phyloP scores from a whole-genome alignment of 441 rosid genomes.

The Iberis amara region DNA sequence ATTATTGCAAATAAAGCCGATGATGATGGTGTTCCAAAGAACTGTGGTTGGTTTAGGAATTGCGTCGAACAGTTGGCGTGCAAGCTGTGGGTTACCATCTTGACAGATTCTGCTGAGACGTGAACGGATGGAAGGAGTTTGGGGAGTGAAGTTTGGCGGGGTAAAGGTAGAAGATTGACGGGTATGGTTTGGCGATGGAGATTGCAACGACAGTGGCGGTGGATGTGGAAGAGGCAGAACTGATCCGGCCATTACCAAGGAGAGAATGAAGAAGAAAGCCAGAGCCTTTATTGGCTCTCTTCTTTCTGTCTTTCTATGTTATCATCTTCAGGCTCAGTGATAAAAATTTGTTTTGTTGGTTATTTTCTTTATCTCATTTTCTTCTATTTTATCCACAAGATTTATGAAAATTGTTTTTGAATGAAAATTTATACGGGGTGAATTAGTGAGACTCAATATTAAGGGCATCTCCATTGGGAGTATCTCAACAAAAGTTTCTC shows the following conservation, averaged over 20 bases:
- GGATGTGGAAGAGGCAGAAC: slow-evolving; percentile 44
- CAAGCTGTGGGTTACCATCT: slow-evolving; percentile 66
- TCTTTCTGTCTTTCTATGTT: slow-evolving; percentile 7
- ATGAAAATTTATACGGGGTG: no score
- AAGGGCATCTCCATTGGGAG: no score
- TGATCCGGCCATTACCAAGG: slow-evolving; percentile 36
- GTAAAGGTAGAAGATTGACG: slow-evolving; percentile 26
- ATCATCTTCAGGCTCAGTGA: slow-evolving; percentile 23
- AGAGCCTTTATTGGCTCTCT: slow-evolving; percentile 18
- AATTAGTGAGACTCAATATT: no score
- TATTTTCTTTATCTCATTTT: not conserved
- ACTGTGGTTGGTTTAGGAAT: slow-evolving; percentile 68
- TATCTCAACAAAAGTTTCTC: no score
- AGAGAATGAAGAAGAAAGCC: slow-evolving; percentile 17
- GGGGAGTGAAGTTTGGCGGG: slow-evolving; percentile 40
- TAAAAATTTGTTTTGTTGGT: slow-evolving; percentile 22
- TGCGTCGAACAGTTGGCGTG: slow-evolving; percentile 77
- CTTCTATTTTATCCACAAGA: not conserved
- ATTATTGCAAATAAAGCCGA: slow-evolving; percentile 69
- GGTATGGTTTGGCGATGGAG: slow-evolving; percentile 23
- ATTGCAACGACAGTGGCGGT: slow-evolving; percentile 30
- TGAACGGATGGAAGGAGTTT: slow-evolving; percentile 64
- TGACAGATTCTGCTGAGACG: slow-evolving; percentile 69
- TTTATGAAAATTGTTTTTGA: not conserved
- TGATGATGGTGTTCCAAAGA: slow-evolving; percentile 79